Base-by-base conservation (phyloP, 768 basidiomycete species). In the Rhizopogon salebrosus region DNA sequence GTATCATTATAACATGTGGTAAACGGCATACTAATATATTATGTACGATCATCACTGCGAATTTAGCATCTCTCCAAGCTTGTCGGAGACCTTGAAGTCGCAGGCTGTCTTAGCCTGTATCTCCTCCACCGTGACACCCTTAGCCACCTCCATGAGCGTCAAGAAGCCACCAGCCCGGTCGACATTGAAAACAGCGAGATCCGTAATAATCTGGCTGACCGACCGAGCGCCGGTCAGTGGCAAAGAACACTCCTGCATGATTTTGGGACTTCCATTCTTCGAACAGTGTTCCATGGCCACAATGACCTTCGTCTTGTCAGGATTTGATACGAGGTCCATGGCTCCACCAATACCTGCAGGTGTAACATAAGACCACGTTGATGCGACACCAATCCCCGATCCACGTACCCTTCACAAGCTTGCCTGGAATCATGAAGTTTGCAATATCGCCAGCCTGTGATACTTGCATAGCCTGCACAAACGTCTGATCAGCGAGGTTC, bases 341-440 rank as follows among this genome's bases (percentile, higher is more conserved):
- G 91, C 92, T 43, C 92, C 92, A 6, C 92, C 91, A 65, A 94
- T 92, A 48, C 89, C 88, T 84, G 61, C 24, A 41, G 35, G 27
- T 22, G n/a, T 54, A 20, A 45, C 18, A 23, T 24, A 6, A 29
- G 16, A 6, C 20, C 10, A 24, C 16, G 20, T 51, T 16, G 9
- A 13, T 38, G 3, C 20, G 11, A 53, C 6, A 6, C 4, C 7
- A 16, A 34, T 34, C 16, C 49, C 18, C 10, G 29, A 34, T 20
- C 35, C 29, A 36, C 60, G 36, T 52, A 77, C 85, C 85, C 74
- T 87, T 88, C 43, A 89, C 75, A 70, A 90, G 80, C 72, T 94
- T 92, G 11, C 90, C 89, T 14, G 92, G 92, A 60, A 94, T 92
- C 92, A 94, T 95, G 69, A 89, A 95, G 75, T 95, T 95, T 56